Base-by-base conservation (phyloP, 441 rosid species). In the Kokia cookei region DNA sequence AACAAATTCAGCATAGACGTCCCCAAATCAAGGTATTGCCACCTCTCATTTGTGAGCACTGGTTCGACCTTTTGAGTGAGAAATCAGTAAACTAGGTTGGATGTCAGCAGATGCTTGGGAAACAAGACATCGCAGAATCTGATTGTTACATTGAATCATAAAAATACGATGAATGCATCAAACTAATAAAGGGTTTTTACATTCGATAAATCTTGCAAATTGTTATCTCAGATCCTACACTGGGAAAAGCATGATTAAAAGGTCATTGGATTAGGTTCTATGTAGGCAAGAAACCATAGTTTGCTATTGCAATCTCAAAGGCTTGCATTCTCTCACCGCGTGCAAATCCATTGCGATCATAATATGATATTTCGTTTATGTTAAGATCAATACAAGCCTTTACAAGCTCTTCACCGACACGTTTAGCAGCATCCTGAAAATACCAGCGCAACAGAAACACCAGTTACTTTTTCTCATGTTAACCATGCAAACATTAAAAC, bases 351-450 rank as follows among this genome's bases (percentile, higher is more conserved):
- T 90, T 91, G 79, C 90, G 82, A 81, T 93, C 97, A 62, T 95
- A 91, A 37, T 84, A 81, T 37, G 98, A 91, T 63, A 93, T 84
- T 77, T 95, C 99, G 17, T 81, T 77, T 15, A 95, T 87, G 78
- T 88, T 77, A 67, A 84, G 91, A 65, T 87, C 84, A 42, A 82
- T 62, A 27, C 93, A 90, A 48, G 89, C 88, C 77, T 88, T 85
- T 70, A 92, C 78, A 48, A 94, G 90, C 83, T 87, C 95, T 81
- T 92, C 96, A 15, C 97, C 97, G 3, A 94, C 86, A 51, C 87
- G 85, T 77, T 78, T 77, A 8, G 98, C 94, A 26, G 91, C 96
- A 83, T 92, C 97, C 97, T 92, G 84, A 11, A 63, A 75, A 59
- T 35, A 59, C 48, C 71, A 58, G 48, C 67, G 15, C 26, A 71